Evolutionary conservation across 495 filamentous ascomycete genomes (phyloP), one percentile per base, ranked within the genome.

Genomic region (Penicillium simplicissimum): DNA sequence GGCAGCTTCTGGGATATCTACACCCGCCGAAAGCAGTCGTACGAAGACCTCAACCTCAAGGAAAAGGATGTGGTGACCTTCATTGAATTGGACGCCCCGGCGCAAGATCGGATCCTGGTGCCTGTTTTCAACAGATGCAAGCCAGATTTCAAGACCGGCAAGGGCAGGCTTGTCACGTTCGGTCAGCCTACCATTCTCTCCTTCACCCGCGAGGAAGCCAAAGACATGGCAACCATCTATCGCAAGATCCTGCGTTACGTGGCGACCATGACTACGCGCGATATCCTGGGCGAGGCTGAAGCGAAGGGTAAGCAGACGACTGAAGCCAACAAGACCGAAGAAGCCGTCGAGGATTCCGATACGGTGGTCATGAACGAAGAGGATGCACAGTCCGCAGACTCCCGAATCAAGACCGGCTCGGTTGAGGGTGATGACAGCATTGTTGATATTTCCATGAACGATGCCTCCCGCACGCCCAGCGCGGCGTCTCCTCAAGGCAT

Each of bases 351-450:
- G 53, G 90, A 91, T 61, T 83, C 86, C 0, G 92, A 96, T 65
- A 82, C 88, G 14, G 83, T 93, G 31, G 78, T 91, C 8, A 87
- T 87, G 52, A 87, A 83, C 28, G 83, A 86, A 36, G 92, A 92
- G 21, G 92, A 95, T 71, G 85, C 82, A 1, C 84, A 90, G 59
- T 90, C 87, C 3, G 85, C 81, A 15, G 90, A 89, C 61, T 82
- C 85, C 8, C 87, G 87, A 64, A 80, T 96, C 51, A 82, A 89
- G 62, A 87, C 89, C 21, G 79, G 79, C 0, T 96, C 92, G 8
- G 86, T 96, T 11, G 88, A 93, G 63, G 92, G 91, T 6, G 94
- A 97, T 71, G 93, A 97, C 63, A 91, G 90, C 52, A 86, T 96
- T 62, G 91, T 98, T 4, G 90, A 97, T 69, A 87, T 98, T 23